These are phyloP conservation scores for Lagerstroemia fauriei DNA, from an alignment of 441 rosid genomes.

Conservation along the genomic window DNA sequence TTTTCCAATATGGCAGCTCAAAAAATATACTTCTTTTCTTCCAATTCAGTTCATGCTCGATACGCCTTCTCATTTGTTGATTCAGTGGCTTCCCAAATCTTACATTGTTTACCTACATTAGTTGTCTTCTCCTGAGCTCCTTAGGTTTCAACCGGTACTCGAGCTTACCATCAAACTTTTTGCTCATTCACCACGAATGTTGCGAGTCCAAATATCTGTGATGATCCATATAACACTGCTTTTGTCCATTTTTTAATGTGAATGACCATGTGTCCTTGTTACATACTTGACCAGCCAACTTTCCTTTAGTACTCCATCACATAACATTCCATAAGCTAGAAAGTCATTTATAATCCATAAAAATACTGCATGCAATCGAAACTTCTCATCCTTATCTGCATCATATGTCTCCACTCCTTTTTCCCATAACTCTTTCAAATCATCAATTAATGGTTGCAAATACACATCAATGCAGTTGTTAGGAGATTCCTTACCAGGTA, in stretches of 20 bases:
- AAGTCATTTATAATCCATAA: background rate
- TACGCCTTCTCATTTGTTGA: background rate
- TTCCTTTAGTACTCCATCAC: background rate
- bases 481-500: background rate
- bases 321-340: background rate
- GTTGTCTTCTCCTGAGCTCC: background rate
- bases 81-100: background rate
- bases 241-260: background rate
- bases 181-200: background rate
- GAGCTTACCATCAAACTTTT: background rate
- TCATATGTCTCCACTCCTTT: background rate
- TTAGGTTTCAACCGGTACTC: background rate
- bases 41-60: background rate
- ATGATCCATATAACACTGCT: background rate
- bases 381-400: background rate
- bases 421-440: background rate
- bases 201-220: background rate
- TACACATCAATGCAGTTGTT: background rate
- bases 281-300: background rate
- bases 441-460: background rate
- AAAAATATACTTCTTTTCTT: background rate
- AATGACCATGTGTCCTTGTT: background rate
- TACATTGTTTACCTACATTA: background rate
- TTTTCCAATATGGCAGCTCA: background rate
- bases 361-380: background rate